A percentile compares a stretch with the other conserved stretches of the same genome.
Conservation (phyloP, 202 grass and related monocot genomes). For the Panicum virgatum region DNA sequence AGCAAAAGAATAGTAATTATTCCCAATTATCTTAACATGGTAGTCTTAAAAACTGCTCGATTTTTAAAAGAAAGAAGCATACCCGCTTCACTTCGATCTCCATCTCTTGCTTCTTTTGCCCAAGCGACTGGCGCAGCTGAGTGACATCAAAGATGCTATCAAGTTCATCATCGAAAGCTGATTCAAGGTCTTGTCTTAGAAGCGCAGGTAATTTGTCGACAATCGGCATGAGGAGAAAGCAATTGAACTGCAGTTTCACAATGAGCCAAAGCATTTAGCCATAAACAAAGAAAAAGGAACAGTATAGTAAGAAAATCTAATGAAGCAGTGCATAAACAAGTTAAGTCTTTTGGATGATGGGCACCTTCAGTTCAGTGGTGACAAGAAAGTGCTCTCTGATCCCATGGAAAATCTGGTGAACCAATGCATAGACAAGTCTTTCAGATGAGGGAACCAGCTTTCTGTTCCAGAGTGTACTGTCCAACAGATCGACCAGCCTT, state of each 20-base stretch:
- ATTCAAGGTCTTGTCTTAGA: constrained; percentile 87
- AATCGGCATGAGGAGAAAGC: constrained; percentile 92
- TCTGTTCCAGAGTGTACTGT: constrained; percentile 88
- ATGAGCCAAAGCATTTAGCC: neutral
- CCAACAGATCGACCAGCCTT: constrained; percentile 83
- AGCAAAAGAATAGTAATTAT: constrained; percentile 21
- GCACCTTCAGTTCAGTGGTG: constrained; percentile 88
- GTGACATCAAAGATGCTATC: constrained; percentile 74
- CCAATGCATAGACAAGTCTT: constrained; percentile 82
- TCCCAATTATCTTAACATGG: neutral
- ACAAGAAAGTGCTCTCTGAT: constrained; percentile 97
- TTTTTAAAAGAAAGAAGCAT: neutral
- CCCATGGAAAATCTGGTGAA: constrained; percentile 93
- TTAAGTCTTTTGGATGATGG: constrained; percentile 47
- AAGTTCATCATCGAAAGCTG: constrained; percentile 70
- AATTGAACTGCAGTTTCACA: constrained; percentile 85
- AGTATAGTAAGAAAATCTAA: constrained; percentile 51
- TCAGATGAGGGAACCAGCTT: constrained; percentile 83
- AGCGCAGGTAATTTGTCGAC: constrained; percentile 87
- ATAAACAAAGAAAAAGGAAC: neutral
- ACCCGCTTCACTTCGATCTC: constrained; percentile 80
- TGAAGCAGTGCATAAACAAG: constrained; percentile 69
- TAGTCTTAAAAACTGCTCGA: constrained; percentile 9
- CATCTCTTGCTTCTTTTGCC: constrained; percentile 65
- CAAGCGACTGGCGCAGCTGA: constrained; percentile 60